These are phyloP conservation scores for Phaffomyces thermotolerans DNA, from an alignment of 805 yeast genomes.

Conservation along the genomic window DNA sequence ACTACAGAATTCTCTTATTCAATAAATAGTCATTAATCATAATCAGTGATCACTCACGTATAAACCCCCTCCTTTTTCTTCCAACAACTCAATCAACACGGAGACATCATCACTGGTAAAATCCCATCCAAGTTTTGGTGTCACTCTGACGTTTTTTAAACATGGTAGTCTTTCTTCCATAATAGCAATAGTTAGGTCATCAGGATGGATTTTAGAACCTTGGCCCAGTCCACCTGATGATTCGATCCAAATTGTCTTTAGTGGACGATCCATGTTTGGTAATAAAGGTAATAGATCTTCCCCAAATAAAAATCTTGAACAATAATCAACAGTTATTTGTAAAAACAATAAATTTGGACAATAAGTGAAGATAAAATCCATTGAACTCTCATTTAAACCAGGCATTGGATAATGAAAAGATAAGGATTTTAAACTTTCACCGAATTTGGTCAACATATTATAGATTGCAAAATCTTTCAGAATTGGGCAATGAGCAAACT, in stretches of 20 bases:
- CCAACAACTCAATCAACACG: slow-evolving; percentile 61
- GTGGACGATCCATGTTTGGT: slow-evolving; percentile 33
- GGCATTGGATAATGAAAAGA: slow-evolving; percentile 88
- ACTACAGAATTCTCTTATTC: neutral
- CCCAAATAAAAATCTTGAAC: slow-evolving; percentile 40
- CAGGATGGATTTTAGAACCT: slow-evolving; percentile 75
- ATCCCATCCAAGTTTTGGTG: slow-evolving; percentile 84
- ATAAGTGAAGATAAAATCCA: slow-evolving; percentile 64
- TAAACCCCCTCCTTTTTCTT: slow-evolving; percentile 73
- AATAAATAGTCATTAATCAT: slow-evolving; percentile 7
- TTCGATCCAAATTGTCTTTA: slow-evolving; percentile 60
- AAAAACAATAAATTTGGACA: slow-evolving; percentile 68
- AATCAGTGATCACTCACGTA: slow-evolving; percentile 38
- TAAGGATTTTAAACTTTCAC: slow-evolving; percentile 54
- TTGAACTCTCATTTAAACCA: slow-evolving; percentile 53
- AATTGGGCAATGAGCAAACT: slow-evolving; percentile 83
- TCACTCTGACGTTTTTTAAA: slow-evolving; percentile 55
- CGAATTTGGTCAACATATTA: slow-evolving; percentile 53
- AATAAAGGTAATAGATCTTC: slow-evolving; percentile 34
- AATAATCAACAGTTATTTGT: slow-evolving; percentile 75
- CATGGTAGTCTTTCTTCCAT: slow-evolving; percentile 70
- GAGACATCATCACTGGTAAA: slow-evolving; percentile 50
- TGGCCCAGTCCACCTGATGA: slow-evolving; percentile 87
- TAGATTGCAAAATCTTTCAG: slow-evolving; percentile 60
- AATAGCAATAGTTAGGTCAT: slow-evolving; percentile 80